Base-by-base conservation (phyloP, 2,329 filamentous ascomycete genomes). In the Epichloe elymi region DNA sequence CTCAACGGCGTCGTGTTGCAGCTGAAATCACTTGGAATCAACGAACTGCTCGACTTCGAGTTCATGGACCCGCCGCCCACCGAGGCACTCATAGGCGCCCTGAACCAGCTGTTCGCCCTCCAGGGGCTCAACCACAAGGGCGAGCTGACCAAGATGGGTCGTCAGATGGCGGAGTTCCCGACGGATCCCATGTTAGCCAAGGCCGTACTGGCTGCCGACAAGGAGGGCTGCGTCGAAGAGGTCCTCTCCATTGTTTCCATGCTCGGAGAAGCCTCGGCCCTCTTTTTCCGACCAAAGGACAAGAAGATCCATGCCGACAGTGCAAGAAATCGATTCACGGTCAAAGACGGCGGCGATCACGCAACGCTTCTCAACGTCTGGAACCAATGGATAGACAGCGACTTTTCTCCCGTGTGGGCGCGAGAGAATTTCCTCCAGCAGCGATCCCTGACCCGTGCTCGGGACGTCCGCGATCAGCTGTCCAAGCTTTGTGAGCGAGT, bases 261-360 rank as follows among this genome's bases (percentile, higher is more conserved):
- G 87, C 78, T 97, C 0, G 82, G 86, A 54, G 93, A 97, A 69
- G 82, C 87, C 2, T 88, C 85, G 4, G 84, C 89, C 0, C 77
- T 98, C 5, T 98, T 96, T 73, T 95, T 94, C 75, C 79, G 89
- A 0, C 90, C 93, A 19, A 95, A 96, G 64, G 90, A 98, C 70
- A 96, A 97, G 74, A 95, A 95, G 66, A 85, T 96, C 30, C 88
- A 96, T 61, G 93, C 93, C 12, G 91, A 98, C 66, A 88, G 86
- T 55, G 93, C 93, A 0, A 82, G 89, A 14, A 84, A 85, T 37
- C 81, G 91, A 2, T 97, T 97, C 68, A 95, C 88, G 0, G 74
- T 91, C 63, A 88, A 88, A 59, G 89, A 94, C 54, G 90, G 90
- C 37, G 93, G 93, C 41, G 93, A 98, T 63, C 87, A 95, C 60